Base-by-base conservation (phyloP, 2,329 filamentous ascomycete genomes). In the Botrytis deweyae region DNA sequence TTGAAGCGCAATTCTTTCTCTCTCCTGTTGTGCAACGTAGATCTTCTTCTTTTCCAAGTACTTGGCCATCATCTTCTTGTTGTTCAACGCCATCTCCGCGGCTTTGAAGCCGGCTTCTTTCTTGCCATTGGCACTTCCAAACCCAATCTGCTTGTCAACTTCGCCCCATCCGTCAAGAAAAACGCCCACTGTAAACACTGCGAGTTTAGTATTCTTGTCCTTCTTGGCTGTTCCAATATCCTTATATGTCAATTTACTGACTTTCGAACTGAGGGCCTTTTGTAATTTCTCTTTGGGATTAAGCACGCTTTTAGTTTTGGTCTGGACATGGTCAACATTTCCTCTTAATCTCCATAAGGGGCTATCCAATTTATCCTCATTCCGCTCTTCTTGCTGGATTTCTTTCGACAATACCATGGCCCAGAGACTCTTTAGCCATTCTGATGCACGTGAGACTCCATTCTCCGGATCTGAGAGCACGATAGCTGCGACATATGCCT, bases 401-500 rank as follows among this genome's bases (percentile, higher is more conserved):
- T 91, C 86, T 38, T 87, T 83, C 42, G 84, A 80, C 55, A 97
- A 83, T 7, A 88, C 89, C 65, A 86, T 88, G 6, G 88, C 87
- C 94, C 94, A 98, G 0, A 98, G 84, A 12, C 86, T 83, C 69
- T 89, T 91, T 64, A 98, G 83, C 94, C 94, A 98, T 22, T 86
- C 81, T 70, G 91, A 87, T 2, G 88, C 90, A 2, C 85, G 86
- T 12, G 82, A 76, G 65, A 92, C 87, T 1, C 95, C 94, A 65
- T 88, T 81, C 4, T 84, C 82, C 0, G 89, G 86, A 78, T 94
- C 88, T 1, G 91, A 90, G 3, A 93, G 84, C 49, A 97, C 87
- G 9, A 95, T 83, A 4, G 92, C 95, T 14, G 92, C 95, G 25
- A 97, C 89, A 78, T 97, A 98, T 0, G 95, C 92, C 81, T 98